Conservation (phyloP, 345 rosid species). For the Moringa oleifera region DNA sequence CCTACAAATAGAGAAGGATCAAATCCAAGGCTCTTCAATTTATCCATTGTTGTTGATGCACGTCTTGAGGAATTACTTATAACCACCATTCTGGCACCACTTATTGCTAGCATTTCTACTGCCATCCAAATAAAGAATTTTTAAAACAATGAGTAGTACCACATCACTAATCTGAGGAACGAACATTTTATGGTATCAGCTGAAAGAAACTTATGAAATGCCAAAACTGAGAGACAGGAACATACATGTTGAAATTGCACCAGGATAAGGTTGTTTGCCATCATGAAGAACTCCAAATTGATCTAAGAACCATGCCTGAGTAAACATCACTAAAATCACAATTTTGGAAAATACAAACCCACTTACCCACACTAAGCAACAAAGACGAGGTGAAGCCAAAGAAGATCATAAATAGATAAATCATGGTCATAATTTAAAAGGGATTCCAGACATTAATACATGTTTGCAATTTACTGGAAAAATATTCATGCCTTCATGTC, state of each 20-base stretch:
- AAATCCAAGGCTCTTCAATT: conserved; percentile 81
- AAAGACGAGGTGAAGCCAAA: too few relatives aligned
- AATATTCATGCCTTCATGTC: not conserved
- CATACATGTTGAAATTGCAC: conserved; percentile 83
- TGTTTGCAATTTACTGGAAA: not conserved
- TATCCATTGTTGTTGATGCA: conserved; percentile 71
- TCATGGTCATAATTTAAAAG: not conserved
- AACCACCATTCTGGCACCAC: conserved; percentile 78
- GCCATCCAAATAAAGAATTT: conserved; percentile 23
- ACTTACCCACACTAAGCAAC: not conserved
- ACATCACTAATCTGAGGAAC: not conserved
- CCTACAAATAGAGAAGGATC: conserved; percentile 85
- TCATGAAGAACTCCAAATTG: conserved; percentile 98
- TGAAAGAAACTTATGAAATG: conserved; percentile 6
- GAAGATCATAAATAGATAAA: too few relatives aligned
- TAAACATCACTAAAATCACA: conserved; percentile 8
- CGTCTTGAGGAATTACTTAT: conserved; percentile 94
- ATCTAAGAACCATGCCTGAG: conserved; percentile 92
- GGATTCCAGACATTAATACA: not conserved
- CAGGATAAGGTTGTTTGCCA: conserved; percentile 87
- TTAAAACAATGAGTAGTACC: conserved; percentile 2
- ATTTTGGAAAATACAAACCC: not conserved
- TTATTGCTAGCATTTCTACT: conserved; percentile 68
- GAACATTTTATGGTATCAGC: not conserved
- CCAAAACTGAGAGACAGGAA: conserved; percentile 22